Base-by-base conservation (phyloP, 2,329 filamentous ascomycete genomes). In the Trichoderma polysporum region DNA sequence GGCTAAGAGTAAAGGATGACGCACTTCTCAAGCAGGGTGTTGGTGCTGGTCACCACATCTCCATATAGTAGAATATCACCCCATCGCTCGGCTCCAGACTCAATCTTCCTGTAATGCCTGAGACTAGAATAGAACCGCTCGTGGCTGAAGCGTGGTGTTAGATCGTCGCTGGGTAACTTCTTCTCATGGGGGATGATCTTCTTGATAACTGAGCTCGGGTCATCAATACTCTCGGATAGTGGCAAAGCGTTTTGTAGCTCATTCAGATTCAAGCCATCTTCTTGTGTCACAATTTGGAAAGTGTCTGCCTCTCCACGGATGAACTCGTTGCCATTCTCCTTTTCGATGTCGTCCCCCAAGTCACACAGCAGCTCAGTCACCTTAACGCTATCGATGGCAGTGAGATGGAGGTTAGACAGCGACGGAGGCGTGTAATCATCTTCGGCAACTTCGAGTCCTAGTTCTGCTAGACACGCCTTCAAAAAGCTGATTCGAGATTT, bases 31-130 rank as follows among this genome's bases (percentile, higher is more conserved):
- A 97, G 84, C 5, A 98, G 83, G 0, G 94, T 97, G 79, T 94
- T 97, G 31, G 95, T 99, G 76, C 93, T 97, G 2, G 94, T 97
- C 17, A 97, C 85, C 7, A 97, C 93, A 76, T 97, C 93, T 62
- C 91, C 94, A 74, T 98, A 98, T 70, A 98, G 82, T 3, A 99
- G 78, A 59, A 86, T 81, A 59, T 89, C 86, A 4, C 95, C 95
- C 83, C 96, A 98, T 27, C 86, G 80, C 3, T 86, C 81, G 0
- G 88, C 84, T 53, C 87, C 84, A 1, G 85, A 83, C 56, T 85
- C 84, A 5, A 76, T 76, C 31, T 73, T 71, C 61, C 91, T 88
- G 74, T 93, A 96, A 29, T 86, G 80, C 27, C 82, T 79, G 10
- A 98, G 82, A 68, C 90, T 90, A 4, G 86, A 82, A 76, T 90